Evolutionary conservation across 2,329 filamentous ascomycete species (phyloP).

Genomic region (Thermoascus crustaceus): DNA sequence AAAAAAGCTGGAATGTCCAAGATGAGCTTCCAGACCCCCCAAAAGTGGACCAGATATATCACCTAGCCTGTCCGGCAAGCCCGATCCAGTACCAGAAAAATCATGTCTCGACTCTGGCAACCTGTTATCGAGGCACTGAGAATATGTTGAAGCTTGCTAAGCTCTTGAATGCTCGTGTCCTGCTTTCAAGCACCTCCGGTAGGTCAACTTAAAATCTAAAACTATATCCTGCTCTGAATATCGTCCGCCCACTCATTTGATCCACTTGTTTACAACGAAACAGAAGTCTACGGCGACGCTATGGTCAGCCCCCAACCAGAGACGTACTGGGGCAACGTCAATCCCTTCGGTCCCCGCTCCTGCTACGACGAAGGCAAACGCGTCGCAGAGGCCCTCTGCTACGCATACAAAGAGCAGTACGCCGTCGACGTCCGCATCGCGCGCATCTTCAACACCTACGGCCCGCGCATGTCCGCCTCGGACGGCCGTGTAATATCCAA

Average conservation of each 20-base stretch:
- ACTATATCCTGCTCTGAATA: background rate
- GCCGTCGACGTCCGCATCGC: slow-evolving; percentile 22
- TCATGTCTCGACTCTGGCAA: slow-evolving; percentile 22
- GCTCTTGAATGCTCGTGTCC: slow-evolving; percentile 18
- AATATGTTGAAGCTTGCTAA: slow-evolving; percentile 24
- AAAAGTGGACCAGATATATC: slow-evolving; percentile 24
- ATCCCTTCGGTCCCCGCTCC: slow-evolving; percentile 33
- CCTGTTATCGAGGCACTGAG: slow-evolving; percentile 23
- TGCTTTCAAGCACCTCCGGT: slow-evolving; percentile 25
- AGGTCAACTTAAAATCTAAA: background rate
- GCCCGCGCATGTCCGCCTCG: slow-evolving; percentile 21
- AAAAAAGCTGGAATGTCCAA: no score
- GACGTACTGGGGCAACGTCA: slow-evolving; percentile 34
- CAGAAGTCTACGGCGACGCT: slow-evolving; percentile 24
- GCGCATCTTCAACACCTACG: slow-evolving; percentile 29
- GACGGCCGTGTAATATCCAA: slow-evolving; percentile 27
- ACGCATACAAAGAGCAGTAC: slow-evolving; percentile 21
- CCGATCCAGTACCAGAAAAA: slow-evolving; percentile 25
- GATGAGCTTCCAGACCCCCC: slow-evolving; percentile 2
- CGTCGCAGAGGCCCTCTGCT: slow-evolving; percentile 31
- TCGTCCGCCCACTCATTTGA: no score
- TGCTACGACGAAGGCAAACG: slow-evolving; percentile 39
- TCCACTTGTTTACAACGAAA: no score
- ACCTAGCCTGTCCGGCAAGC: slow-evolving; percentile 26
- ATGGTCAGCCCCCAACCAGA: slow-evolving; percentile 22